phyloP scores from a whole-genome alignment of 352 stramenopile species.

The Peronospora belbahrii region DNA sequence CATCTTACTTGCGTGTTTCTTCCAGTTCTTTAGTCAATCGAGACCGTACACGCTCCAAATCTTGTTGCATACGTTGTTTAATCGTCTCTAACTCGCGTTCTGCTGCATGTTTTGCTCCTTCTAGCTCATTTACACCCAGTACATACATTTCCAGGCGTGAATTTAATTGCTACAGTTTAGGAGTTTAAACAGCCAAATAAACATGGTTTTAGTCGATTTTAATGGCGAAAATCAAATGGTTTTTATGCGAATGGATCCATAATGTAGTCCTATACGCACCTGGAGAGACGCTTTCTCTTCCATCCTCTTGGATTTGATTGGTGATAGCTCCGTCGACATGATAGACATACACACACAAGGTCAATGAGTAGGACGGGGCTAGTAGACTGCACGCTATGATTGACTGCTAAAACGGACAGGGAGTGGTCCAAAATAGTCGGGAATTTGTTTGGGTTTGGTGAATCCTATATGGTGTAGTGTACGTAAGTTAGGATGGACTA shows the following conservation, averaged over 20 bases:
- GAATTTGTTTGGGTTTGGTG: too few relatives aligned
- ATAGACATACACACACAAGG: constrained; percentile 1
- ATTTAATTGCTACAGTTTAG: constrained; percentile 68
- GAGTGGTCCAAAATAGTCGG: too few relatives aligned
- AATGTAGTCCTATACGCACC: constrained; percentile 21
- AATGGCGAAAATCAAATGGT: too few relatives aligned
- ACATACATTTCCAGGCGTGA: constrained; percentile 79
- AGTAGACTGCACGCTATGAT: too few relatives aligned
- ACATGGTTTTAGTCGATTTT: neutral
- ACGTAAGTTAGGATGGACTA: too few relatives aligned
- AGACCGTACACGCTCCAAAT: constrained; percentile 53
- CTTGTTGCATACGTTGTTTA: constrained; percentile 68
- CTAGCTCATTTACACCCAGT: constrained; percentile 74
- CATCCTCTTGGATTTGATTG: constrained; percentile 80
- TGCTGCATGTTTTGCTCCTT: constrained; percentile 60
- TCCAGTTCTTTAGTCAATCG: constrained; percentile 65
- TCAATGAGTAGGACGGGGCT: neutral
- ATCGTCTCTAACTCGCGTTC: constrained; percentile 79
- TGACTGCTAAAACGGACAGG: too few relatives aligned
- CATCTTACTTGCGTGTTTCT: constrained; percentile 58
- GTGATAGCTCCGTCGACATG: constrained; percentile 58
- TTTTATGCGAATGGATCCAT: neutral
- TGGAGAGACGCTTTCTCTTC: constrained; percentile 79
- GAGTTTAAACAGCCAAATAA: neutral
- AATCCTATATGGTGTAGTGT: too few relatives aligned